Evolutionary conservation across 257 asterid genomes (phyloP).

Genomic region (Penstemon newberryi): DNA sequence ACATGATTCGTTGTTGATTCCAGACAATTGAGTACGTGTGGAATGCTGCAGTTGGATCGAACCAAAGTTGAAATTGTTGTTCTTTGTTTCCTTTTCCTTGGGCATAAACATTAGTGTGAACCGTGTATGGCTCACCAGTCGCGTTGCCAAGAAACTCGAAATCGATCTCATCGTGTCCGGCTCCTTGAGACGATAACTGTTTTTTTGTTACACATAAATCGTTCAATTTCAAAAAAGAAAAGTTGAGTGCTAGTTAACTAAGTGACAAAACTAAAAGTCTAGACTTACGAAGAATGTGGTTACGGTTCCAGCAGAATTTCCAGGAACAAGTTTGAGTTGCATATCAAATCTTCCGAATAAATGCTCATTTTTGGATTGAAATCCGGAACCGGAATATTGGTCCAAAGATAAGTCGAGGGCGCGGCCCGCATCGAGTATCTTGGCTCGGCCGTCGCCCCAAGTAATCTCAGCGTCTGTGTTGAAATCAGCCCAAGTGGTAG

Average conservation of each 20-base stretch:
- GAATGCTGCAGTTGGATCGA: neutral
- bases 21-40: neutral
- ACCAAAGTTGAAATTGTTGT: constrained; percentile 13
- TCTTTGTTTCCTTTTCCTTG: constrained; percentile 19
- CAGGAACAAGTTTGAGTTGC: constrained; percentile 61
- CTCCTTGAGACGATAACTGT: constrained; percentile 52
- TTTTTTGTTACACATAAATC: neutral
- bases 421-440: no score
- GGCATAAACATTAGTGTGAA: constrained; percentile 21
- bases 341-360: constrained; percentile 53
- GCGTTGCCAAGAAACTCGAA: constrained; percentile 27
- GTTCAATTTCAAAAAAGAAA: no score
- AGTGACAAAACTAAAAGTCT: no score
- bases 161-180: constrained; percentile 39
- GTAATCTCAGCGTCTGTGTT: no score
- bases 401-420: no score
- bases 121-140: constrained; percentile 18
- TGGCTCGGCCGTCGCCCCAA: no score
- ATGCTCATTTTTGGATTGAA: constrained; percentile 44
- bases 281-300: constrained; percentile 54
- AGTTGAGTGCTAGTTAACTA: no score
- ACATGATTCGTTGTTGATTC: neutral
- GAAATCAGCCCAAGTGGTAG: no score
- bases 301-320: constrained; percentile 73
- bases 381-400: constrained; percentile 55